phyloP scores from a whole-genome alignment of 768 basidiomycete genomes.

The Naganishia randhawae region DNA sequence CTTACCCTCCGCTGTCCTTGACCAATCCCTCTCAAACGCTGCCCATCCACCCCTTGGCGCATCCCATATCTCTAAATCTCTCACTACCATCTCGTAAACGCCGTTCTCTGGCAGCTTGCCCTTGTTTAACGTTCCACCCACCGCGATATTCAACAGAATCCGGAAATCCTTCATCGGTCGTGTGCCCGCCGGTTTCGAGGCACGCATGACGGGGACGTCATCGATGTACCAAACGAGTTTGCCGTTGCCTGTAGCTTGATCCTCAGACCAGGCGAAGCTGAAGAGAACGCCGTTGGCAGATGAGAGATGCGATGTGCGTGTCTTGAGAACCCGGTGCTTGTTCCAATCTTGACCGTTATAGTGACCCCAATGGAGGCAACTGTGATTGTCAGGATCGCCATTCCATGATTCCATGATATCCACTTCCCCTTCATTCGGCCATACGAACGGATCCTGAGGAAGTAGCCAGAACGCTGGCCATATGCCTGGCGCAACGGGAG shows the following conservation, averaged over 20 bases:
- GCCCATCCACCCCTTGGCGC: constrained; percentile 11
- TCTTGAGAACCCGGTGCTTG: constrained; percentile 24
- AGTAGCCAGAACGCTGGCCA: constrained; percentile 29
- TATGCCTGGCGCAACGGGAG: constrained; percentile 16
- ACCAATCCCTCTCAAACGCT: constrained; percentile 17
- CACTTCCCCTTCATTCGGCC: constrained; percentile 22
- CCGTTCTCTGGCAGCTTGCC: constrained; percentile 19
- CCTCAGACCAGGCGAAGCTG: constrained; percentile 15
- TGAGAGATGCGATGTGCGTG: background rate
- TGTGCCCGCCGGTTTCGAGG: background rate
- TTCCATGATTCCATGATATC: constrained; percentile 29
- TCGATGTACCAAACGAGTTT: constrained; percentile 24
- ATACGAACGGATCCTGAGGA: constrained; percentile 19
- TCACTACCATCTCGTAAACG: constrained; percentile 17
- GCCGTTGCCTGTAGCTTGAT: background rate
- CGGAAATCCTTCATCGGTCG: constrained; percentile 24
- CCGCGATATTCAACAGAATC: constrained; percentile 23
- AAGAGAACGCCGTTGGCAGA: background rate
- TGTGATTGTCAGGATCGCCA: constrained; percentile 8
- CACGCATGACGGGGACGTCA: constrained; percentile 15
- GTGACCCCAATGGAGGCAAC: constrained; percentile 25
- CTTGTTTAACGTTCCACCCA: constrained; percentile 23
- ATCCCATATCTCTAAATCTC: constrained; percentile 15
- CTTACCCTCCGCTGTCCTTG: constrained; percentile 12
- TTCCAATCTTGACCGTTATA: constrained; percentile 19